These are phyloP conservation scores for Penstemon newberryi DNA, from an alignment of 257 asterid genomes.

Conservation along the genomic window DNA sequence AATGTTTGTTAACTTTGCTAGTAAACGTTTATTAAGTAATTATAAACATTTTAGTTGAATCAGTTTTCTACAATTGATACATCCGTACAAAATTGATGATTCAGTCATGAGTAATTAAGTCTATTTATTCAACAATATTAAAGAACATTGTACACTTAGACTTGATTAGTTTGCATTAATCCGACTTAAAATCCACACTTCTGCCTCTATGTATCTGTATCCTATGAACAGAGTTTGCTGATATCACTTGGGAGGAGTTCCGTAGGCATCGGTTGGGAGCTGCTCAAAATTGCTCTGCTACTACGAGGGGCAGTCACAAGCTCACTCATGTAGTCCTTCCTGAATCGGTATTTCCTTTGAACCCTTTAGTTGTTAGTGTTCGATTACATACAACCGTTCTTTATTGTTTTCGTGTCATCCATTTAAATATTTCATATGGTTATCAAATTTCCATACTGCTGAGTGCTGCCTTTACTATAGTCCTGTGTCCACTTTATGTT, in stretches of 20 bases:
- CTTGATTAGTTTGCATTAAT: background rate
- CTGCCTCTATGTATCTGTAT: too few species aligned
- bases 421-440: background rate
- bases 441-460: background rate
- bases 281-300: conserved; percentile 97
- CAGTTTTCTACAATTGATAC: background rate
- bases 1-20: conserved; percentile 17
- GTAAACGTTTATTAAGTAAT: too few species aligned
- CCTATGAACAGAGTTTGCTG: conserved; percentile 68
- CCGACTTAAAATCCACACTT: background rate
- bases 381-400: background rate
- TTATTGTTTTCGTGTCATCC: conserved; percentile 3
- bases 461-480: background rate
- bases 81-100: too few species aligned
- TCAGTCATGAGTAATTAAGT: too few species aligned
- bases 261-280: conserved; percentile 74
- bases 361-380: conserved; percentile 17
- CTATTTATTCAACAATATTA: background rate
- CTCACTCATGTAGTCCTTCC: conserved; percentile 60
- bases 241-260: conserved; percentile 97
- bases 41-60: conserved; percentile 7
- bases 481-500: background rate
- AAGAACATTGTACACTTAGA: background rate
- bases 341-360: conserved; percentile 48
- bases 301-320: conserved; percentile 75